Percentiles rank a stretch among this genome's conserved stretches.
Conservation (phyloP, 2,329 filamentous ascomycete species). For the Orbilia javanica region DNA sequence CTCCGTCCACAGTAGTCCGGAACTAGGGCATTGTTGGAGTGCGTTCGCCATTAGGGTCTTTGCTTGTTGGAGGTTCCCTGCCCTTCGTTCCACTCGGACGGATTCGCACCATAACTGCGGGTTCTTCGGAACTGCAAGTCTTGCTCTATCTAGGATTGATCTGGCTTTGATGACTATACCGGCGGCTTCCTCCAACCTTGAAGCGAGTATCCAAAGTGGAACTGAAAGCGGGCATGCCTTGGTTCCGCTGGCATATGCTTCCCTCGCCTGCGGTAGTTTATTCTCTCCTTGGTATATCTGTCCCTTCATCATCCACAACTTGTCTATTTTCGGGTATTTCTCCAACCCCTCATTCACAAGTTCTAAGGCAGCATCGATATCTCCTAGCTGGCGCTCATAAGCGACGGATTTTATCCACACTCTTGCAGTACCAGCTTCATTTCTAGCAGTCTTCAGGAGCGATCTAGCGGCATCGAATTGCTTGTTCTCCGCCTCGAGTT, state of each 20-base stretch:
- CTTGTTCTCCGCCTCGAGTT: constrained; percentile 90
- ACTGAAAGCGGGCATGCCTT: constrained; percentile 87
- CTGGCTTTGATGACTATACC: constrained; percentile 91
- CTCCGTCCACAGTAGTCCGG: constrained; percentile 90
- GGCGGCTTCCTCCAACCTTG: constrained; percentile 85
- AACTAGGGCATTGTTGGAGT: constrained; percentile 88
- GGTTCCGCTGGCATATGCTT: constrained; percentile 89
- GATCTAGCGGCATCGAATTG: constrained; percentile 84
- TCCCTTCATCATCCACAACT: constrained; percentile 98
- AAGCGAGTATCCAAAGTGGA: constrained; percentile 88
- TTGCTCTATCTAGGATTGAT: constrained; percentile 90
- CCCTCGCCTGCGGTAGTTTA: constrained; percentile 84
- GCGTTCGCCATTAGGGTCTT: constrained; percentile 94
- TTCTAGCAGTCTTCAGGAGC: constrained; percentile 83
- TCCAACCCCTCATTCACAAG: constrained; percentile 88
- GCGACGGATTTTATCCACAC: constrained; percentile 97
- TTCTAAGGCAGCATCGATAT: constrained; percentile 83
- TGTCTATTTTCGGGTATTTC: constrained; percentile 84
- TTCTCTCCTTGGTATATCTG: constrained; percentile 91
- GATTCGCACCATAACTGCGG: constrained; percentile 90
- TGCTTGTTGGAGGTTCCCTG: constrained; percentile 84
- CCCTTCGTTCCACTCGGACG: constrained; percentile 90
- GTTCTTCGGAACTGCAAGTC: constrained; percentile 86
- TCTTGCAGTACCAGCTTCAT: constrained; percentile 91
- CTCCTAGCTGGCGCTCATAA: constrained; percentile 87